phyloP scores from a whole-genome alignment of 768 basidiomycete genomes.

The Leucosporidium scottii region DNA sequence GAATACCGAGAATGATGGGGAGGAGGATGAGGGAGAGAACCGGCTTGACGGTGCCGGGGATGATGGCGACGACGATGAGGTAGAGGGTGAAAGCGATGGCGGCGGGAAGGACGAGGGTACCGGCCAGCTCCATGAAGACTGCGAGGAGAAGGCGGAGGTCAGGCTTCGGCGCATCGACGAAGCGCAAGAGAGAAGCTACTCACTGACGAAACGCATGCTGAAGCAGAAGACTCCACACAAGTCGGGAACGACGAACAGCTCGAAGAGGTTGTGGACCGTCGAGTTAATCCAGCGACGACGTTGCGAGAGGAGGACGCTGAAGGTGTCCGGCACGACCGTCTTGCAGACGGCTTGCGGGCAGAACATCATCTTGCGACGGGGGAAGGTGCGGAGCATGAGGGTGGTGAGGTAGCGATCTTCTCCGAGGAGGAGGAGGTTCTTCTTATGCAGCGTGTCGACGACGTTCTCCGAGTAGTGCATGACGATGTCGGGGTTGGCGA shows the following conservation, averaged over 20 bases:
- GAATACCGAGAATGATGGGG: constrained; percentile 89
- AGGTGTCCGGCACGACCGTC: constrained; percentile 95
- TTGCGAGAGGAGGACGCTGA: constrained; percentile 85
- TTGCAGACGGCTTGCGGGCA: constrained; percentile 98
- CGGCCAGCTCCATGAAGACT: constrained; percentile 86
- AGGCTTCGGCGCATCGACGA: constrained; percentile 1
- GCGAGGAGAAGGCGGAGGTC: background rate
- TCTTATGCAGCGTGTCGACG: constrained; percentile 98
- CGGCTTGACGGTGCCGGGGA: constrained; percentile 68
- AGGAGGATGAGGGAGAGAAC: constrained; percentile 81
- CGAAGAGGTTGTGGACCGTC: constrained; percentile 94
- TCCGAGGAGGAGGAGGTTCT: constrained; percentile 91
- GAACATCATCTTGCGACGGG: constrained; percentile 98
- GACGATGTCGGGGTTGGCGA: constrained; percentile 96
- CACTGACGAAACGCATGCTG: constrained; percentile 90
- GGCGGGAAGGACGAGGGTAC: constrained; percentile 91
- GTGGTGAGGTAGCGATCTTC: constrained; percentile 99
- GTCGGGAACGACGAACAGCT: constrained; percentile 87
- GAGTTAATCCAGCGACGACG: constrained; percentile 99
- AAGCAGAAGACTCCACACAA: constrained; percentile 99
- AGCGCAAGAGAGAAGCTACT: constrained; percentile 2
- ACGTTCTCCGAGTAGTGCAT: constrained; percentile 99
- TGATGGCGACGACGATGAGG: constrained; percentile 77
- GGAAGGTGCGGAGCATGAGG: constrained; percentile 97
- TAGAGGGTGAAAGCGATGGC: constrained; percentile 88